phyloP scores from a whole-genome alignment of 2,329 filamentous ascomycete genomes.

The Malbranchea zuffiana region DNA sequence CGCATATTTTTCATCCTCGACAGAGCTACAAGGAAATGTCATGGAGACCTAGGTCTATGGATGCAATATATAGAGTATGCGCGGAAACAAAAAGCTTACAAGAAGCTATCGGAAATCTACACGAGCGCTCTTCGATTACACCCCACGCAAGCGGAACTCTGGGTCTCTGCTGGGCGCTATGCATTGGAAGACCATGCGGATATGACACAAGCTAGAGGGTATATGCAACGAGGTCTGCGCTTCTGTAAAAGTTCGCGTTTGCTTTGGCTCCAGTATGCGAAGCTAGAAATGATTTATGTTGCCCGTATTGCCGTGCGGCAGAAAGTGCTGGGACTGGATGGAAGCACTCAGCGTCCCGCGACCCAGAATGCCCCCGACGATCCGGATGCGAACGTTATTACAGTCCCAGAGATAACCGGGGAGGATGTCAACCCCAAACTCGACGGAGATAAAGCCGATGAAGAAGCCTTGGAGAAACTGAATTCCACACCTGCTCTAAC shows the following conservation, averaged over 20 bases:
- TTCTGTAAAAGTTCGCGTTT: constrained; percentile 68
- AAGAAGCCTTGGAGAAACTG: constrained; percentile 51
- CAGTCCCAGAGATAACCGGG: constrained; percentile 48
- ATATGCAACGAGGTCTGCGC: constrained; percentile 79
- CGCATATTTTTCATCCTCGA: constrained; percentile 85
- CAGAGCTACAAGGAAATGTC: constrained; percentile 72
- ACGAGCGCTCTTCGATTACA: constrained; percentile 69
- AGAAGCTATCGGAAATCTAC: constrained; percentile 50
- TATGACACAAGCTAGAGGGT: constrained; percentile 71
- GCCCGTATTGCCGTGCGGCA: constrained; percentile 66
- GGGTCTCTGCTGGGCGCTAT: constrained; percentile 71
- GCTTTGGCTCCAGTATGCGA: constrained; percentile 83
- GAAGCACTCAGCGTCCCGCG: constrained; percentile 30
- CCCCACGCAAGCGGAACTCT: constrained; percentile 70
- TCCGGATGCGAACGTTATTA: constrained; percentile 46
- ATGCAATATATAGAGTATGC: constrained; percentile 80
- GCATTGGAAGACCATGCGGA: constrained; percentile 70
- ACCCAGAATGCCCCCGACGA: constrained; percentile 31
- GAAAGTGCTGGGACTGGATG: constrained; percentile 53
- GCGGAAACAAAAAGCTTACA: constrained; percentile 52
- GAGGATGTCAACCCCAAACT: constrained; percentile 50
- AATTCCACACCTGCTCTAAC: constrained; percentile 68
- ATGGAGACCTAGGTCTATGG: constrained; percentile 73
- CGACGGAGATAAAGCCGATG: constrained; percentile 43
- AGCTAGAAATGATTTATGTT: constrained; percentile 86